These are phyloP conservation scores for Pterulicium gracile DNA, from an alignment of 1,284 basidiomycete species.

Conservation along the genomic window DNA sequence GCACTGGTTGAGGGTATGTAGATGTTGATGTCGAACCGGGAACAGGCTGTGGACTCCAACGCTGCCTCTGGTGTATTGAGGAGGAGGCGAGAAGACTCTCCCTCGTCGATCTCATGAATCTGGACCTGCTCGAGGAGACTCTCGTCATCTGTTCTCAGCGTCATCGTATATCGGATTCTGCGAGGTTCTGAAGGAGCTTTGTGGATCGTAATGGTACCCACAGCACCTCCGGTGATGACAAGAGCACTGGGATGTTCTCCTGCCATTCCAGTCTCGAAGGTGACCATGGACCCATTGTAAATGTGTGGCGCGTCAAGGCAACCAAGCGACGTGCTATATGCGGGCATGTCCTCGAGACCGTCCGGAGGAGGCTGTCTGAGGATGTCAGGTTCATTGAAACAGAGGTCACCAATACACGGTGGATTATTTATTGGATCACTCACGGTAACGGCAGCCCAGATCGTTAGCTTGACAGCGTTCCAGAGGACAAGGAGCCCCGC, in stretches of 20 bases:
- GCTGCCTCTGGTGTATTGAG: constrained; percentile 17
- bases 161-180: constrained; percentile 38
- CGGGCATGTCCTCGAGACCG: constrained; percentile 43
- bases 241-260: constrained; percentile 23
- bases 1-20: constrained; percentile 36
- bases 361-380: constrained; percentile 30
- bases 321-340: constrained; percentile 40
- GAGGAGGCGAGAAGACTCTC: constrained; percentile 28
- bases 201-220: constrained; percentile 40
- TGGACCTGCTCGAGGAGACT: constrained; percentile 25
- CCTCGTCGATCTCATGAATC: constrained; percentile 20
- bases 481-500: constrained; percentile 28
- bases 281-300: constrained; percentile 29
- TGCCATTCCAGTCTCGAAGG: constrained; percentile 28
- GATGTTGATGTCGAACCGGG: constrained; percentile 43
- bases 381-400: constrained; percentile 1
- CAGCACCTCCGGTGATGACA: constrained; percentile 33
- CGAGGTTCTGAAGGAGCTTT: constrained; percentile 27
- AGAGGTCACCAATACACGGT: neutral
- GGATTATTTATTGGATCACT: constrained; percentile 25
- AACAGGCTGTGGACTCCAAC: constrained; percentile 21
- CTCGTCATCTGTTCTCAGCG: constrained; percentile 29
- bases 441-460: constrained; percentile 37
- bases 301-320: constrained; percentile 31
- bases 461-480: constrained; percentile 30